phyloP scores from a whole-genome alignment of 306 rosid genomes.

The Elaeagnus macrophylla region DNA sequence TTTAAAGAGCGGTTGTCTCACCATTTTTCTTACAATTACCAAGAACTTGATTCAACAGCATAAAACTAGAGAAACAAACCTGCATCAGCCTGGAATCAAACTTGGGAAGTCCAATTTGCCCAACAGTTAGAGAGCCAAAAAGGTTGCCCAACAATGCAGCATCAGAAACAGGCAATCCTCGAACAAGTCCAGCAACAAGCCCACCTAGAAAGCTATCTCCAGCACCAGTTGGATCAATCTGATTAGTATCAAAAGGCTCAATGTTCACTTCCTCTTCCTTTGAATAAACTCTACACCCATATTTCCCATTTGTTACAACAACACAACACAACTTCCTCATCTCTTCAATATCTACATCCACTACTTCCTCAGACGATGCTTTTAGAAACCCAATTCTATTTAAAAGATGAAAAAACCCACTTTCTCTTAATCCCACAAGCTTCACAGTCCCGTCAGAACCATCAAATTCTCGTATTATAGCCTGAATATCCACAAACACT shows the following conservation, averaged over 20 bases:
- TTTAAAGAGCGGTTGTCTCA: too few relatives aligned
- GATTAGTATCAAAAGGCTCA: conserved; percentile 49
- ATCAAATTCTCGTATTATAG: conserved; percentile 63
- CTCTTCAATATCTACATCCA: conserved; percentile 60
- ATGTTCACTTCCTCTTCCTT: conserved; percentile 35
- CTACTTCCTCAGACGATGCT: conserved; percentile 74
- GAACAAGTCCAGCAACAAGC: conserved; percentile 56
- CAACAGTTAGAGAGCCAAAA: conserved; percentile 81
- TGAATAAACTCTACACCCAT: conserved; percentile 59
- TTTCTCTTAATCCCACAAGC: conserved; percentile 59
- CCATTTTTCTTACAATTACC: too few relatives aligned
- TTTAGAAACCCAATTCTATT: conserved; percentile 64
- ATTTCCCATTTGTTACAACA: conserved; percentile 76
- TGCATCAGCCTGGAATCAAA: conserved; percentile 49
- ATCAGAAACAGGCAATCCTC: conserved; percentile 65
- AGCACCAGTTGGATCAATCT: conserved; percentile 94
- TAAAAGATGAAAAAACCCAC: conserved; percentile 58
- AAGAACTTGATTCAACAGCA: too few relatives aligned
- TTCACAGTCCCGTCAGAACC: conserved; percentile 53
- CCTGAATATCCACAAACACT: conserved; percentile 79
- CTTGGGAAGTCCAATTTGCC: conserved; percentile 60
- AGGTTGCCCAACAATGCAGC: conserved; percentile 87
- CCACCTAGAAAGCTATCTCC: conserved; percentile 92
- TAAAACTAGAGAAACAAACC: conserved; percentile 33
- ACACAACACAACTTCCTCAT: conserved; percentile 65